A percentile compares a stretch with the other conserved stretches of the same genome.
These are phyloP conservation scores for Urochloa ruziziensis DNA, from an alignment of 176 grass and related monocot species.

Conservation along the genomic window DNA sequence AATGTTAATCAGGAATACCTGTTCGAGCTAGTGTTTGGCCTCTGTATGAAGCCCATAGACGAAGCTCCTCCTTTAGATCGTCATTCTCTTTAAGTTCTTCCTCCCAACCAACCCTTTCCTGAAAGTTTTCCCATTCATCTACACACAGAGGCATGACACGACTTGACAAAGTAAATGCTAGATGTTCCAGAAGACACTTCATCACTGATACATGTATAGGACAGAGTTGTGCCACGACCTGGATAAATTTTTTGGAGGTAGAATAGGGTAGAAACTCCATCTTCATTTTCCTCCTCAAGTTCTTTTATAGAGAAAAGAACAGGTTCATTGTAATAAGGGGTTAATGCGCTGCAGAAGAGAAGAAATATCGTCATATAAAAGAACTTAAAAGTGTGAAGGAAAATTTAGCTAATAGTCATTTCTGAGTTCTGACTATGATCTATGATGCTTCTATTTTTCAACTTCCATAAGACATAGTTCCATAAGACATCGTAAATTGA, in stretches of 20 bases:
- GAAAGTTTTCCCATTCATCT: conserved; percentile 96
- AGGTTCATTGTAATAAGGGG: conserved; percentile 76
- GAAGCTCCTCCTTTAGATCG: conserved; percentile 50
- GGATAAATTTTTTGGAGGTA: conserved; percentile 97
- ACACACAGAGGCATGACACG: conserved; percentile 16
- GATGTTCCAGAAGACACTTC: conserved; percentile 10
- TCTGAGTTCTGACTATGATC: background rate
- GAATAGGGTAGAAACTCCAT: conserved; percentile 91
- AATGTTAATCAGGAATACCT: conserved; percentile 44
- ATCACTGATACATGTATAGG: background rate
- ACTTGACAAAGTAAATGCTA: conserved; percentile 20
- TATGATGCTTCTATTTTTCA: conserved; percentile 10
- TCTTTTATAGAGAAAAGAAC: conserved; percentile 80
- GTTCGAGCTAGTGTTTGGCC: conserved; percentile 93
- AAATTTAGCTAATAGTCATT: background rate
- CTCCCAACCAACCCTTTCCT: conserved; percentile 57
- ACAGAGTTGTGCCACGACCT: conserved; percentile 44
- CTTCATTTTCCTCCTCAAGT: conserved; percentile 83
- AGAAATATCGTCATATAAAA: conserved; percentile 8
- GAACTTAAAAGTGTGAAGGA: background rate
- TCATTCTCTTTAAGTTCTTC: conserved; percentile 55
- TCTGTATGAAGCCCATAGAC: conserved; percentile 88
- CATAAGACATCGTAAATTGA: conserved; percentile 21
- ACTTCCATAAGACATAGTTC: background rate
- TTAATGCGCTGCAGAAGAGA: conserved; percentile 59